A percentile compares a stretch with the other conserved stretches of the same genome.
Conservation (phyloP, 805 yeast genomes). For the Dipodascus geniculatus region DNA sequence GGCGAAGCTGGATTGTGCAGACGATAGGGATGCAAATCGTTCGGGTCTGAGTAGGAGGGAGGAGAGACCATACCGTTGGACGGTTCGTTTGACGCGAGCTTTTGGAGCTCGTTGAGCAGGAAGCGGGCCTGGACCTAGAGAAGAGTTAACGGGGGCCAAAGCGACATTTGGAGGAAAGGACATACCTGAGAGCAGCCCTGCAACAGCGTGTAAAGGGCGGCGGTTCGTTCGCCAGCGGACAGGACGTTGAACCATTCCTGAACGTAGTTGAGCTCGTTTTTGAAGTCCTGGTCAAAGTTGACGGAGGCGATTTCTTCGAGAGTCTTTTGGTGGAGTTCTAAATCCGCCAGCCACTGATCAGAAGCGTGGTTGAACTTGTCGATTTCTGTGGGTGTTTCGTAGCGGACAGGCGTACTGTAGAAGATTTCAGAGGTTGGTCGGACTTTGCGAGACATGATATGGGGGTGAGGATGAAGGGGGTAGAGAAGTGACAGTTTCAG, state of each 20-base stretch:
- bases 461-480: background rate
- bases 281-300: constrained; percentile 20
- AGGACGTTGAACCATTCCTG: constrained; percentile 31
- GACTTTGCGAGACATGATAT: constrained; percentile 7
- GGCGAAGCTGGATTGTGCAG: background rate
- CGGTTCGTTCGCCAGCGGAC: constrained; percentile 27
- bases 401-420: constrained; percentile 11
- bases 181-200: constrained; percentile 22
- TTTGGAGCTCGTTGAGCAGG: constrained; percentile 23
- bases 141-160: no score
- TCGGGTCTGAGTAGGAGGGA: constrained; percentile 3
- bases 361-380: constrained; percentile 16
- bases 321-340: constrained; percentile 21
- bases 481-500: background rate
- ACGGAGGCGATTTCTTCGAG: constrained; percentile 24
- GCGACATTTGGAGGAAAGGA: no score
- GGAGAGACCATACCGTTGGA: constrained; percentile 14
- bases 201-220: constrained; percentile 27
- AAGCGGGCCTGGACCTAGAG: constrained; percentile 21
- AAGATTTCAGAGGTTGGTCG: constrained; percentile 19
- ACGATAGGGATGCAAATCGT: background rate
- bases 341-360: constrained; percentile 25
- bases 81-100: constrained; percentile 19
- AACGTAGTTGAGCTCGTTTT: constrained; percentile 25
- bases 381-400: constrained; percentile 4